Base-by-base conservation (phyloP, 331 rosid genomes). In the Stylosanthes scabra region DNA sequence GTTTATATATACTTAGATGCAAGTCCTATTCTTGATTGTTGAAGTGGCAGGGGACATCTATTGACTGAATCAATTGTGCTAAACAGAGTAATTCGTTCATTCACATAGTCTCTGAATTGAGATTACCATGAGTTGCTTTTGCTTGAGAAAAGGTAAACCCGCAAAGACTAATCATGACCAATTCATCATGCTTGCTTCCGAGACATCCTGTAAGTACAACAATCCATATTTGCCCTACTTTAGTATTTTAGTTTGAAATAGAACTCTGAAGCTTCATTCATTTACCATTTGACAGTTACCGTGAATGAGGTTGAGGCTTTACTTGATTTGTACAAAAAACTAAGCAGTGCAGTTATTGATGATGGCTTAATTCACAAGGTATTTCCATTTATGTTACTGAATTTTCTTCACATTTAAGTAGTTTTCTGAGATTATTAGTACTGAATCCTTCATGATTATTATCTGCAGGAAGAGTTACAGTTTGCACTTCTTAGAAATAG, bases 291-390 rank as follows among this genome's bases (percentile, higher is more conserved):
- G 63, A 63, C 88, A 87, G 97, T 91, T 81, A 81, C 91, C 16
- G 81, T 86, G 51, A 91, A 86, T 80, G 97, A 91, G 76, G 86
- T 91, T 59, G 96, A 89, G 78, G 96, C 96, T 61, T 78, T 91
- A 81, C 55, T 75, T 68, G 80, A 70, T 62, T 74, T 89, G 57
- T 91, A 66, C 80, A 87, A 83, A 81, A 81, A 81, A 78, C 80
- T 91, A 76, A 81, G 93, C 71, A 74, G 85, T 86, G n/a, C 90
- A 55, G 81, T 89, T 34, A 15, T 73, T 52, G 83, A 87, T 54
- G 97, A 89, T 74, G 90, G 84, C 40, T 67, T 81, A 49, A 83
- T 91, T 69, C 88, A 87, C 84, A 89, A 89, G 97, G 96, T 91
- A 85, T 45, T 46, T 76, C 55, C 27, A 34, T 47, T 56, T 14